Evolutionary conservation across 768 basidiomycete genomes (phyloP).

Genomic region (Hericium coralloides): DNA sequence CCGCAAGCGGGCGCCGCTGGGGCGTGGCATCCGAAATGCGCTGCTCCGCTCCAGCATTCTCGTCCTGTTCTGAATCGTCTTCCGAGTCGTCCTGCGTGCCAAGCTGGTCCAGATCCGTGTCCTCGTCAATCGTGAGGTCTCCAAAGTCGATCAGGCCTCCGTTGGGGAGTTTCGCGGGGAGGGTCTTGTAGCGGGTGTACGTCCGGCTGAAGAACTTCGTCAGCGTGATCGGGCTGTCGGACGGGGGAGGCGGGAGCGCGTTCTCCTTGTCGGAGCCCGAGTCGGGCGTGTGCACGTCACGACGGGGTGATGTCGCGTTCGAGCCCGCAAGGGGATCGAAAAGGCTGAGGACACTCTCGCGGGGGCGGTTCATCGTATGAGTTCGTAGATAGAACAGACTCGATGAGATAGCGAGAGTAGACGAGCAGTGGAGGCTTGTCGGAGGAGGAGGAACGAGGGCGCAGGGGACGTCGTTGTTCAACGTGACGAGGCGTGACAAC

Average conservation of each 20-base stretch:
- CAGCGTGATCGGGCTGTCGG: constrained; percentile 7
- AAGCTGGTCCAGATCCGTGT: neutral
- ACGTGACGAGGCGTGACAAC: neutral
- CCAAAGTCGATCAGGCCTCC: constrained; percentile 10
- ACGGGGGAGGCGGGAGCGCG: neutral
- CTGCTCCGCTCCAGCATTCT: neutral
- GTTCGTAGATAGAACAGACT: neutral
- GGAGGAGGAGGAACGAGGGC: too few relatives aligned
- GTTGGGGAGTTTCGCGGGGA: neutral
- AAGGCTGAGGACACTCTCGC: constrained; percentile 13
- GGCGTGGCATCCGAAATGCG: neutral
- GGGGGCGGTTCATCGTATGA: constrained; percentile 9
- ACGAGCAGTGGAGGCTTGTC: too few relatives aligned
- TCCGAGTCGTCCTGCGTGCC: neutral
- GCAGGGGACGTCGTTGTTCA: too few relatives aligned
- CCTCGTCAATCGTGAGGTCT: neutral
- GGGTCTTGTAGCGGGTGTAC: constrained; percentile 7
- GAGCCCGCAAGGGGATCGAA: constrained; percentile 10
- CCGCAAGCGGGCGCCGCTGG: constrained; percentile 11
- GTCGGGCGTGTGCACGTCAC: constrained; percentile 8
- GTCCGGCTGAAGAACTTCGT: constrained; percentile 15
- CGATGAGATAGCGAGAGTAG: too few relatives aligned
- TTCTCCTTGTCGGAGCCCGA: constrained; percentile 15
- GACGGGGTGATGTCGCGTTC: neutral
- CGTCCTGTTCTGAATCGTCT: neutral